These are phyloP conservation scores for Fusarium palustre DNA, from an alignment of 2,329 filamentous ascomycete genomes.

Conservation along the genomic window DNA sequence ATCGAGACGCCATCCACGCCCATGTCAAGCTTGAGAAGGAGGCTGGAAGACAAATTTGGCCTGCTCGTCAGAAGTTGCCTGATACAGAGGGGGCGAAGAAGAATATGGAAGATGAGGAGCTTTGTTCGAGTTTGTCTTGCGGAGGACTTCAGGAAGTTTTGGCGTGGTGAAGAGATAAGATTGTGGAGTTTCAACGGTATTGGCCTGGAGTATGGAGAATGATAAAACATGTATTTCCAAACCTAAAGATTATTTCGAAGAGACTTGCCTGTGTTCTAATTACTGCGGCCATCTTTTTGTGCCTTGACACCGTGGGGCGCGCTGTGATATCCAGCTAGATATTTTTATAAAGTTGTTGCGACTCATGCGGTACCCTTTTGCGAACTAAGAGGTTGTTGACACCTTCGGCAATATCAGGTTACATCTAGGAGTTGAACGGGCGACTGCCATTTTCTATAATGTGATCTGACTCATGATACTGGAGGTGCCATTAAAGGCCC, in stretches of 20 bases:
- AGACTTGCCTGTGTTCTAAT: not conserved
- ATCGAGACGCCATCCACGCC: constrained; percentile 29
- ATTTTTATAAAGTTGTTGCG: rapidly evolving
- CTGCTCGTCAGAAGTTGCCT: constrained; percentile 23
- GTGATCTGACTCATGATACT: too few species aligned
- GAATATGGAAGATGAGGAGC: constrained; percentile 26
- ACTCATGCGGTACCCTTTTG: too few species aligned
- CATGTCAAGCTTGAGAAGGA: constrained; percentile 27
- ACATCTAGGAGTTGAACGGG: too few species aligned
- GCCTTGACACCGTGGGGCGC: rapidly evolving
- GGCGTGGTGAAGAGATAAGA: constrained; percentile 16
- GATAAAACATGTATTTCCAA: not conserved
- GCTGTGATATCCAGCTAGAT: not conserved
- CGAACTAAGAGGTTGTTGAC: too few species aligned
- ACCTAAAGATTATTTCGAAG: not conserved
- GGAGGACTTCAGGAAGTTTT: constrained; percentile 25
- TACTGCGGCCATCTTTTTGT: rapidly evolving
- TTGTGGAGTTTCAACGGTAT: rapidly evolving
- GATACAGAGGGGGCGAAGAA: not conserved
- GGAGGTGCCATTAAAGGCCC: too few species aligned
- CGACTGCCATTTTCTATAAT: too few species aligned
- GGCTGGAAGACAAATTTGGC: constrained; percentile 23
- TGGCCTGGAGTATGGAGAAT: not conserved
- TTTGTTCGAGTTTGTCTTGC: constrained; percentile 23
- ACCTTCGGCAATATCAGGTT: too few species aligned